Evolutionary conservation across 2,329 filamentous ascomycete species (phyloP).

Genomic region (Curvularia sp.): DNA sequence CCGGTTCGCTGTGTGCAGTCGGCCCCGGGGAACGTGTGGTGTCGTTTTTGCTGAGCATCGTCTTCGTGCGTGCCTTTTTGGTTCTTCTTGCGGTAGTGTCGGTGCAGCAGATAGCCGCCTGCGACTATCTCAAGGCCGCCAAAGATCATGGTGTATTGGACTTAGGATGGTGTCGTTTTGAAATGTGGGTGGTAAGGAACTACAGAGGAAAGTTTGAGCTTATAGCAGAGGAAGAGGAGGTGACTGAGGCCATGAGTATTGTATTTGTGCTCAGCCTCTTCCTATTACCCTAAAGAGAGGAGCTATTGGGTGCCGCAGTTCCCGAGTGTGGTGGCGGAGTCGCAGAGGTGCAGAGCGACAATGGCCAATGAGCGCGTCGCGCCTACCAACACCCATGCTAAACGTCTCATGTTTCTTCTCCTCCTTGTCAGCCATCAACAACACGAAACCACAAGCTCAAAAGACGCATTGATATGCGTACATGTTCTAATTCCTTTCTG

Average conservation of each 20-base stretch:
- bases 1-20: conserved; percentile 26
- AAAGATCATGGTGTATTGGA: conserved; percentile 47
- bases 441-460: neutral
- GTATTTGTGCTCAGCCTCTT: conserved; percentile 33
- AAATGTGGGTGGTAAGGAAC: neutral
- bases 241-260: conserved; percentile 32
- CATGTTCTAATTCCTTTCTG: neutral
- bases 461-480: neutral
- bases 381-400: conserved; percentile 6
- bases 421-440: neutral
- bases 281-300: conserved; percentile 24
- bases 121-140: conserved; percentile 50
- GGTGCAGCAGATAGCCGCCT: conserved; percentile 46
- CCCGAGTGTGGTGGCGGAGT: conserved; percentile 37
- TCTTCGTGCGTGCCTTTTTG: conserved; percentile 39
- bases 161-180: neutral
- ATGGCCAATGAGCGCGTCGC: conserved; percentile 17
- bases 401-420: neutral
- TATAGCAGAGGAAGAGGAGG: conserved; percentile 5
- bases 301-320: conserved; percentile 30
- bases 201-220: conserved; percentile 1
- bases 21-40: conserved; percentile 41
- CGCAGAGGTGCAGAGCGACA: conserved; percentile 13
- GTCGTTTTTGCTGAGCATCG: conserved; percentile 35
- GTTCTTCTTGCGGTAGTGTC: conserved; percentile 47